phyloP scores from a whole-genome alignment of 495 filamentous ascomycete genomes.

The Penicillium flavigenum region DNA sequence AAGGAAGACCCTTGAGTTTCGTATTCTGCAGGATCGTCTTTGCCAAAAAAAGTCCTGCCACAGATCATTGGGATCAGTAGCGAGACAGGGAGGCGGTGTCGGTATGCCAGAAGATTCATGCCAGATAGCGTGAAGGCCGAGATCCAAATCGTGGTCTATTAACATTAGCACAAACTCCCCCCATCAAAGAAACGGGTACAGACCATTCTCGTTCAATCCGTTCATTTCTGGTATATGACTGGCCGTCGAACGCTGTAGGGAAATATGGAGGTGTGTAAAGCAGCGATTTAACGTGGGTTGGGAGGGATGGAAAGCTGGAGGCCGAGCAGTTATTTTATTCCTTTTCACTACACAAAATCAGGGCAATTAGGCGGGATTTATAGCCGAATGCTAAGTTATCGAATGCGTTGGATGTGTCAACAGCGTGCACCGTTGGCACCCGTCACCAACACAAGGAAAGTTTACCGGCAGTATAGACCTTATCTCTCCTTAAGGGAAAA shows the following conservation, averaged over 20 bases:
- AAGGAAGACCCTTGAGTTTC: not conserved
- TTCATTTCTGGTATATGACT: no score
- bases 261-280: not conserved
- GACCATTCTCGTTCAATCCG: not conserved
- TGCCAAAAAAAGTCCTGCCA: not conserved
- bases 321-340: not conserved
- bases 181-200: not conserved
- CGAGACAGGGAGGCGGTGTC: slow-evolving; percentile 11
- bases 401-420: no score
- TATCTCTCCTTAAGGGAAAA: no score
- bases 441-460: no score
- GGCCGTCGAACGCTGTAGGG: no score
- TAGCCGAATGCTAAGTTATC: no score
- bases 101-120: slow-evolving; percentile 11
- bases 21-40: not conserved
- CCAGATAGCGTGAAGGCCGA: slow-evolving; percentile 2
- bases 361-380: no score
- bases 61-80: not conserved
- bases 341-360: no score
- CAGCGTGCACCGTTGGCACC: no score
- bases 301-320: not conserved
- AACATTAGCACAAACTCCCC: no score
- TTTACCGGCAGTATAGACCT: no score
- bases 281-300: not conserved
- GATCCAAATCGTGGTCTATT: no score